These are phyloP conservation scores for Phytopythium boreale DNA, from an alignment of 352 stramenopile species.

Conservation along the genomic window DNA sequence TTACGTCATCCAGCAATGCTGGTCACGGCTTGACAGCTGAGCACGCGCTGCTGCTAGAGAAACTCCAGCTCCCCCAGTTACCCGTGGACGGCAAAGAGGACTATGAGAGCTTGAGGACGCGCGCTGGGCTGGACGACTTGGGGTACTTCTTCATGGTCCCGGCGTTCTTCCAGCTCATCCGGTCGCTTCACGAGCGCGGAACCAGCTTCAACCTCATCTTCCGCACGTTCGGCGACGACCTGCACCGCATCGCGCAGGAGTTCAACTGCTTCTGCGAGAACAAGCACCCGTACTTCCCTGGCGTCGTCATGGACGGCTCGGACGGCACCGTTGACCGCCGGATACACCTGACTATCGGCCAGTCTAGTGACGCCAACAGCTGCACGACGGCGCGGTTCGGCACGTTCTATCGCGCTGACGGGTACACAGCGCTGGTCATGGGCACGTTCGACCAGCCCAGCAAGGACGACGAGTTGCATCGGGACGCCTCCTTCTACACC, in stretches of 20 bases:
- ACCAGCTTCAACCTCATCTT: slow-evolving; percentile 76
- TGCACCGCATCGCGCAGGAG: slow-evolving; percentile 62
- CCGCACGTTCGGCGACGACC: slow-evolving; percentile 69
- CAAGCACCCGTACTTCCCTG: slow-evolving; percentile 50
- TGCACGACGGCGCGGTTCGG: slow-evolving; percentile 34
- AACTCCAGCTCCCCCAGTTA: slow-evolving; percentile 37
- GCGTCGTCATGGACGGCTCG: slow-evolving; percentile 55
- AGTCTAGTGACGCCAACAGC: background rate
- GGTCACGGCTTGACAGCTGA: slow-evolving; percentile 43
- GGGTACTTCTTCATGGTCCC: slow-evolving; percentile 63
- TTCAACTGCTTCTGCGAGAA: slow-evolving; percentile 80
- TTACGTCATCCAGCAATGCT: slow-evolving; percentile 45
- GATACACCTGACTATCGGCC: slow-evolving; percentile 29
- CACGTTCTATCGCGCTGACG: slow-evolving; percentile 58
- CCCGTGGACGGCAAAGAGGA: slow-evolving; percentile 11
- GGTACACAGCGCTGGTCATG: slow-evolving; percentile 56
- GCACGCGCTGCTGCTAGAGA: slow-evolving; percentile 40
- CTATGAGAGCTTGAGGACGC: slow-evolving; percentile 2
- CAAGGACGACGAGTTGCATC: slow-evolving; percentile 11
- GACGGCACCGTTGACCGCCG: slow-evolving; percentile 45
- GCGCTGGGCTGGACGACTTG: slow-evolving; percentile 38
- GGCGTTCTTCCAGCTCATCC: slow-evolving; percentile 58
- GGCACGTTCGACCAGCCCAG: slow-evolving; percentile 69
- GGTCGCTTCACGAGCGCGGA: slow-evolving; percentile 40
- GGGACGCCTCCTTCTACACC: slow-evolving; percentile 37